phyloP scores from a whole-genome alignment of 1,284 basidiomycete species.

The Porphyrellus sp. region DNA sequence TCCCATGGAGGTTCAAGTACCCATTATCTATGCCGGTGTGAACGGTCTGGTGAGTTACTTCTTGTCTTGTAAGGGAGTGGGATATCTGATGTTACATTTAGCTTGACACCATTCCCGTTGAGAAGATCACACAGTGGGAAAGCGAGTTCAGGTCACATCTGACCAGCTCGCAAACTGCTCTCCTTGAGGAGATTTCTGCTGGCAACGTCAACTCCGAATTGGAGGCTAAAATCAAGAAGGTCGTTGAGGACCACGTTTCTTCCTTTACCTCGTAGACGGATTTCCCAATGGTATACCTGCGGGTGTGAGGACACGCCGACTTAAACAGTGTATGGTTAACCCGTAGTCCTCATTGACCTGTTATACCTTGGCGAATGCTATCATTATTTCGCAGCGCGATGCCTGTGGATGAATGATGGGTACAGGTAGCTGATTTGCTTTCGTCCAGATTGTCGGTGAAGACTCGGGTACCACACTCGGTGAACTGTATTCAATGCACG shows the following conservation, averaged over 20 bases:
- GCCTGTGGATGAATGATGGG: not conserved
- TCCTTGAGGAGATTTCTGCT: conserved; percentile 79
- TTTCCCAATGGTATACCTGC: conserved; percentile 12
- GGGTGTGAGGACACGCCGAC: conserved; percentile 18
- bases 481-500: too few relatives aligned
- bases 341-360: conserved; percentile 18
- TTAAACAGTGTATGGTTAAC: conserved; percentile 19
- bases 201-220: conserved; percentile 87
- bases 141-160: conserved; percentile 84
- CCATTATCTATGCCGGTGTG: conserved; percentile 98
- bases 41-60: conserved; percentile 81
- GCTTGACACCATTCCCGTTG: conserved; percentile 91
- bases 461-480: too few relatives aligned
- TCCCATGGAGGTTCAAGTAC: conserved; percentile 94
- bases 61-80: not conserved
- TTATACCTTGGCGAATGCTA: conserved; percentile 32
- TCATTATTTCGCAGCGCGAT: conserved; percentile 30
- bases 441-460: too few relatives aligned
- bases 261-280: conserved; percentile 67
- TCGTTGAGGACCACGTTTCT: conserved; percentile 82
- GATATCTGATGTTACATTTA: conserved; percentile 27
- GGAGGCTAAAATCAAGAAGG: conserved; percentile 91
- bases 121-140: conserved; percentile 95
- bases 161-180: conserved; percentile 60
- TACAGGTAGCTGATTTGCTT: too few relatives aligned